Percentiles rank a stretch among this genome's conserved stretches.
phyloP scores from a whole-genome alignment of 768 basidiomycete genomes.

The Phlebiopsis gigantea region DNA sequence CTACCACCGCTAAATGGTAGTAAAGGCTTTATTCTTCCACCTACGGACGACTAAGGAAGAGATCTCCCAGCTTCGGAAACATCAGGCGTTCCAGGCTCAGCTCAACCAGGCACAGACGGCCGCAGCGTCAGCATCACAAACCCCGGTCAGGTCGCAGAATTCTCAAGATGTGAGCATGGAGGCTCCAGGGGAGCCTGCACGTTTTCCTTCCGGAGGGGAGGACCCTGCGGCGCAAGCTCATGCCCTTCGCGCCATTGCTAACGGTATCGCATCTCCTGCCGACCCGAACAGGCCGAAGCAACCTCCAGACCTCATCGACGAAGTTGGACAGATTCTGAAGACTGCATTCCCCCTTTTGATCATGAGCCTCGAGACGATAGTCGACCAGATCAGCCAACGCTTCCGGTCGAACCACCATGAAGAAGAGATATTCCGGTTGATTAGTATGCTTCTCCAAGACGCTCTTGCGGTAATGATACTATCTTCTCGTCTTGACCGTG shows the following conservation, averaged over 20 bases:
- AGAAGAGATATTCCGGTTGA: slow-evolving; percentile 90
- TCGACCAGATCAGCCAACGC: slow-evolving; percentile 86
- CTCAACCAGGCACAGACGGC: slow-evolving; percentile 17
- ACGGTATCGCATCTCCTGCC: slow-evolving; percentile 15
- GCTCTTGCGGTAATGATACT: slow-evolving; percentile 62
- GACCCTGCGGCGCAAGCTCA: background rate
- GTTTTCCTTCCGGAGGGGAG: background rate
- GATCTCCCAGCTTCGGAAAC: slow-evolving; percentile 42
- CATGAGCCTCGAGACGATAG: slow-evolving; percentile 93
- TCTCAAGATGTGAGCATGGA: slow-evolving; percentile 9
- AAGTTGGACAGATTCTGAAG: slow-evolving; percentile 89
- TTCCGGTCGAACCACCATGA: slow-evolving; percentile 81
- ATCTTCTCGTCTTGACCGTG: background rate
- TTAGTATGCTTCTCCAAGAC: slow-evolving; percentile 83
- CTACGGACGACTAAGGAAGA: slow-evolving; percentile 82
- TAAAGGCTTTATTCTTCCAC: slow-evolving; percentile 91
- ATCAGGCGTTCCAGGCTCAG: slow-evolving; percentile 16
- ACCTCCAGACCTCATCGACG: slow-evolving; percentile 72
- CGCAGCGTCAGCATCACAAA: background rate
- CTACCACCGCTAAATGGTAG: background rate
- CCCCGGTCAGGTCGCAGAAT: slow-evolving; percentile 16
- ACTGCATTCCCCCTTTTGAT: slow-evolving; percentile 94
- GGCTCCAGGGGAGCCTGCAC: background rate
- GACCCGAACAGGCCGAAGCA: slow-evolving; percentile 43
- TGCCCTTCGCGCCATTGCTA: background rate